Percentiles rank a stretch among this genome's conserved stretches.
Conservation (phyloP, 495 filamentous ascomycete species). For the Aspergillus sparsus region DNA sequence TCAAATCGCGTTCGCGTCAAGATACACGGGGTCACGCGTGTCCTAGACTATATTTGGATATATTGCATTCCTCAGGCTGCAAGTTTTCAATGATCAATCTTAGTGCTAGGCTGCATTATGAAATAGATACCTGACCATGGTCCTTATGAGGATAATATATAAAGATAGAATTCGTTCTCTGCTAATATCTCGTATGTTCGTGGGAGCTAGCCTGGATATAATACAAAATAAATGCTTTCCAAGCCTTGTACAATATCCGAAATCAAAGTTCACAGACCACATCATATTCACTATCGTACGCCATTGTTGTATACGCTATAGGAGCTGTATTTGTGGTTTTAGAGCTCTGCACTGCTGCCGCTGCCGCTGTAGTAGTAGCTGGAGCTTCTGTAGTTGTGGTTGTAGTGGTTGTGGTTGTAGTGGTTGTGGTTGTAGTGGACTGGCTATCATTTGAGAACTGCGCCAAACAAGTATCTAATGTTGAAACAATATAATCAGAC, state of each 20-base stretch:
- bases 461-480: conserved; percentile 14
- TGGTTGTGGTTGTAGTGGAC: neutral
- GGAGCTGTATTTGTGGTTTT: neutral
- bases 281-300: conserved; percentile 23
- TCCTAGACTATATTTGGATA: conserved; percentile 19
- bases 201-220: neutral
- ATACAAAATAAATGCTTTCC: neutral
- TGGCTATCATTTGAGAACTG: conserved; percentile 7
- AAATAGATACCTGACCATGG: neutral
- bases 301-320: conserved; percentile 20
- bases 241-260: neutral
- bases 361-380: neutral
- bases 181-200: no score
- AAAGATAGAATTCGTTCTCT: no score
- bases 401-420: neutral
- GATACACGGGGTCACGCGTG: conserved; percentile 21
- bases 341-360: neutral
- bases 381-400: neutral
- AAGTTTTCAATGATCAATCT: conserved; percentile 2
- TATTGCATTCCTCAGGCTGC: conserved; percentile 31
- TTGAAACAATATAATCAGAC: neutral
- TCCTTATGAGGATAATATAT: no score
- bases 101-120: neutral
- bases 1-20: conserved; percentile 15
- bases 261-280: conserved; percentile 19